Evolutionary conservation across 192 early-diverging fungal species (phyloP).

Genomic region (Geranomyces variabilis): DNA sequence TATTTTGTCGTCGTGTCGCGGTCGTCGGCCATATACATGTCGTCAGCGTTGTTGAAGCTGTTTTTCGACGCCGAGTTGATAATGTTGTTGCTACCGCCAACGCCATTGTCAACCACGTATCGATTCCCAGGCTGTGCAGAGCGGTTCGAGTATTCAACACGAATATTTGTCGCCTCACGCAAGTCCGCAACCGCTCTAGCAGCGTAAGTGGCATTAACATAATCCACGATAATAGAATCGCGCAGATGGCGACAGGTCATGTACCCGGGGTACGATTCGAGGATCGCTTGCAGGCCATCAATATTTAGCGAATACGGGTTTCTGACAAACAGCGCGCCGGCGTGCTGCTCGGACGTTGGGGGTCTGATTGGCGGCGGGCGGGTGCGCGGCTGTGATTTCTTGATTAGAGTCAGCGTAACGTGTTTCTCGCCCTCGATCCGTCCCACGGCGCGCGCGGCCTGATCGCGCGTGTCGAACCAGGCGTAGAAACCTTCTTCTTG

Average conservation of each 20-base stretch:
- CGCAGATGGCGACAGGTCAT: conserved; percentile 22
- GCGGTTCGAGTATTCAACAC: conserved; percentile 13
- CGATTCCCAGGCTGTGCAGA: conserved; percentile 26
- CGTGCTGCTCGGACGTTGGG: conserved; percentile 1
- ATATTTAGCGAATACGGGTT: conserved; percentile 1
- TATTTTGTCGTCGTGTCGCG: conserved; percentile 6
- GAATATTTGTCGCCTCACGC: conserved; percentile 21
- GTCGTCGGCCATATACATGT: neutral
- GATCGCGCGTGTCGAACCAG: conserved; percentile 33
- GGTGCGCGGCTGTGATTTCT: conserved; percentile 21
- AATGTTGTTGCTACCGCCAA: neutral
- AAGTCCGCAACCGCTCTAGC: conserved; percentile 20
- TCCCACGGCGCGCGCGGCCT: conserved; percentile 9
- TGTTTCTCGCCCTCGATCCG: conserved; percentile 26
- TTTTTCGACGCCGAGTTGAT: neutral
- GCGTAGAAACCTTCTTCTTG: conserved; percentile 34
- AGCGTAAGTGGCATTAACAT: conserved; percentile 8
- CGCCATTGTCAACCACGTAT: conserved; percentile 11
- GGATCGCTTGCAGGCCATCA: conserved; percentile 14
- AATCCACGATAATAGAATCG: conserved; percentile 23
- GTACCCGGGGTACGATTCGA: conserved; percentile 19
- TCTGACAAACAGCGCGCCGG: conserved; percentile 12
- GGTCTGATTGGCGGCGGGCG: conserved; percentile 7
- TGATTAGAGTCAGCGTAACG: conserved; percentile 23
- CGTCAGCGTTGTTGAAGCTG: neutral